Conservation (phyloP, 1,284 basidiomycete genomes). For the Heterobasidion irregulare region DNA sequence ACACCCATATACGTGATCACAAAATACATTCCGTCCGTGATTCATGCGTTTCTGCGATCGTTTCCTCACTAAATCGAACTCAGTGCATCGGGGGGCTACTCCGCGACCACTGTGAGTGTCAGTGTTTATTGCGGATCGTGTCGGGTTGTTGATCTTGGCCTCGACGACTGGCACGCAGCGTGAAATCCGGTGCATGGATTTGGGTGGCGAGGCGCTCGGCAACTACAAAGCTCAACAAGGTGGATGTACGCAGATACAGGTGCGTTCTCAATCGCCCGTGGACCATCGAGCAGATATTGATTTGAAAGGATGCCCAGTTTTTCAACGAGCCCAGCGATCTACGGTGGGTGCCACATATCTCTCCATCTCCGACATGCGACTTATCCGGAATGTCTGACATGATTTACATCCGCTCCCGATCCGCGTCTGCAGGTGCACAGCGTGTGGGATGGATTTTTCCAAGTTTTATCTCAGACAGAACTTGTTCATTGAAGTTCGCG, state of each 20-base stretch:
- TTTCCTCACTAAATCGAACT: constrained; percentile 17
- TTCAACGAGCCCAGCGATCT: constrained; percentile 31
- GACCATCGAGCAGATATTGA: no score
- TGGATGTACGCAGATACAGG: constrained; percentile 34
- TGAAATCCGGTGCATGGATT: constrained; percentile 35
- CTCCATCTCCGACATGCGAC: background rate
- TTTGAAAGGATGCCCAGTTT: constrained; percentile 18
- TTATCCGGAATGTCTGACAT: background rate
- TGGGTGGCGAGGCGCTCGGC: constrained; percentile 29
- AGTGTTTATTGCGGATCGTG: background rate
- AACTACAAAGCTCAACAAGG: constrained; percentile 32
- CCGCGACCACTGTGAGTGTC: constrained; percentile 22
- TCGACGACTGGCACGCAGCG: constrained; percentile 15
- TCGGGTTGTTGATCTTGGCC: background rate
- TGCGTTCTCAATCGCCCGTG: constrained; percentile 12
- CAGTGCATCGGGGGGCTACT: constrained; percentile 15
- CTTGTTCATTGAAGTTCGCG: constrained; percentile 30
- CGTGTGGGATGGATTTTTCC: constrained; percentile 31
- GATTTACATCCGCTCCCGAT: background rate
- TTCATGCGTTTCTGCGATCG: background rate
- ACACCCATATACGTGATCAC: constrained; percentile 35
- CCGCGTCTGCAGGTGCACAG: constrained; percentile 23
- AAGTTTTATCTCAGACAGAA: constrained; percentile 30
- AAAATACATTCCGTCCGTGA: constrained; percentile 32
- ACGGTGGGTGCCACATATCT: constrained; percentile 18